These are phyloP conservation scores for Anacardium occidentale DNA, from an alignment of 345 rosid genomes.

Conservation along the genomic window DNA sequence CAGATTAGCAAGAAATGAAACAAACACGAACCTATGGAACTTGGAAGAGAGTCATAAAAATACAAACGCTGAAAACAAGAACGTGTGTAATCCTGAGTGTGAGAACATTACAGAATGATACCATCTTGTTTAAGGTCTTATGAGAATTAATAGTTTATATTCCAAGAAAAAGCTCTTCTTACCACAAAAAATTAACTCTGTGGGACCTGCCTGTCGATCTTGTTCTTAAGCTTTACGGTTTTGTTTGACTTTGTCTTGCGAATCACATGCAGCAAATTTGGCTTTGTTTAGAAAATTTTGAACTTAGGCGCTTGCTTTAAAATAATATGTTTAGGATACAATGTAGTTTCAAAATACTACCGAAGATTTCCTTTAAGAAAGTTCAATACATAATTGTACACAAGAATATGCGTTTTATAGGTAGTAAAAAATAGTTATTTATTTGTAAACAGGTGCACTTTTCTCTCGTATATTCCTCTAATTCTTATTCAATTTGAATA, in stretches of 20 bases:
- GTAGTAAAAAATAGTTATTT: too few species aligned
- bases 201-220: conserved; percentile 11
- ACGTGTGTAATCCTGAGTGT: neutral
- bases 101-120: neutral
- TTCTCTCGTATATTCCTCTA: too few species aligned
- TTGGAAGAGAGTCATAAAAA: too few species aligned
- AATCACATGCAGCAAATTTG: neutral
- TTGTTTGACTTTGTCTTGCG: conserved; percentile 27
- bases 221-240: conserved; percentile 25
- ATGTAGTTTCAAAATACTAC: too few species aligned
- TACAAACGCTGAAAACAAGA: conserved; percentile 3
- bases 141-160: neutral
- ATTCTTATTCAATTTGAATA: too few species aligned
- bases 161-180: neutral
- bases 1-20: neutral
- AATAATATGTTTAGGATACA: too few species aligned
- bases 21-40: neutral
- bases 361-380: too few species aligned
- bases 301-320: too few species aligned
- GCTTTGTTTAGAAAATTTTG: too few species aligned
- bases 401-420: too few species aligned
- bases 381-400: too few species aligned
- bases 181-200: conserved; percentile 1
- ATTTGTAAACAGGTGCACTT: too few species aligned
- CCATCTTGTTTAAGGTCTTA: neutral